Base-by-base conservation (phyloP, 1,284 basidiomycete genomes). In the Ganoderma sinense region DNA sequence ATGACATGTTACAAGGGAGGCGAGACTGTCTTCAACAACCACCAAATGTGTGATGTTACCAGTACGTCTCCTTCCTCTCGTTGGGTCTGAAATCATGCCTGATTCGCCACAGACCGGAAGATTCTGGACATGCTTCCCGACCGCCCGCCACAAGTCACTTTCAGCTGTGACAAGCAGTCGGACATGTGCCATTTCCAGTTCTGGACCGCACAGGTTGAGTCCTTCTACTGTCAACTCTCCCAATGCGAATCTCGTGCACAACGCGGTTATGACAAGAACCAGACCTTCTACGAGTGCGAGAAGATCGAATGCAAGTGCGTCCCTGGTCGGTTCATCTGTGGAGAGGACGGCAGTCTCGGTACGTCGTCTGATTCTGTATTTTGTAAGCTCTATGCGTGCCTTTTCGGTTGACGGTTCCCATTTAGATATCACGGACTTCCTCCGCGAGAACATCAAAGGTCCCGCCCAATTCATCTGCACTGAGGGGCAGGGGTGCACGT, bases 11-110 rank as follows among this genome's bases (percentile, higher is more conserved):
- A 98, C 86, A 93, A 88, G 68, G 95, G 94, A 58, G 97, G 97
- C 16, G 89, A 94, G 77, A 96, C 96, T 0, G 93, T 99, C 18
- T 93, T 95, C 81, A 92, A 90, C 79, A 97, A 97, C 77, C 96
- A 97, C 80, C 97, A 99, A 80, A 95, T 98, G 90, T 99, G 97
- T 83, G 91, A 98, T 79, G 97, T 99, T 36, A 99, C 97, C 18
- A 98, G 95, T 97, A 78, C 77, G 94, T 84, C 20, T 61, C 64
- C 40, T 0, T 41, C 7, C 18, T 33, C 33, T 4, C 36, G 10
- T 16, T 13, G 1, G 13, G 14, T 40, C 10, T 2, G 8, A 4
- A 33, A 36, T 18, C 3, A 16, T 29, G 20, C 8, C 71, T 66
- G 20, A 64, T 29, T n/a, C 6, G 2, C 14, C n/a, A 18, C n/a